Evolutionary conservation across 2,329 filamentous ascomycete genomes (phyloP), one percentile per base, ranked within the genome.

Genomic region (Calonectria pseudoreteaudii): DNA sequence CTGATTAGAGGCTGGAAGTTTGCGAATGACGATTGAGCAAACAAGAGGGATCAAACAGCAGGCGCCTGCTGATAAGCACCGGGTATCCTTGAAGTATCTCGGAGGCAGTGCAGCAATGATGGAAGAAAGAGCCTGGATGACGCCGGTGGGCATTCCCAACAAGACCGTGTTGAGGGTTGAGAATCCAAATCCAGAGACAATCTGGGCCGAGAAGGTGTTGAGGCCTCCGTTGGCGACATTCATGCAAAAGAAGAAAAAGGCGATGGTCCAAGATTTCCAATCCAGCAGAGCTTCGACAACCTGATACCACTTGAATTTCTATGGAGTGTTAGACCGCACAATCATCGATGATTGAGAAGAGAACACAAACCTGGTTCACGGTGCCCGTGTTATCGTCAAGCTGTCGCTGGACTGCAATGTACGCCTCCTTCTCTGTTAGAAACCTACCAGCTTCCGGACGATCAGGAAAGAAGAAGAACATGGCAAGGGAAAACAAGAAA

Each of bases 211-310:
- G 50, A 75, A 74, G 2, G 72, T 73, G 23, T 70, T 72, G 38
- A 79, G 64, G 28, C 90, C 90, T 36, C 89, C 89, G 74, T 91
- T 91, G 36, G 90, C 89, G 36, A 91, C 90, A 79, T 88, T 86
- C 23, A 85, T 87, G 9, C 87, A 80, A 4, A 91, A 76, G n/a
- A 86, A 84, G 31, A 91, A 85, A 7, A 83, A 84, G 72, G 89
- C 86, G 52, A 91, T 83, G 34, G 90, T 82, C 88, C 88, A 91
- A 0, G 88, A 89, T 80, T 91, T 90, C 11, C 87, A 87, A 75
- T 90, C 90, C 3, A 82, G 70, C 0, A 91, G 78, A 53, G 87
- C 88, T 79, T 91, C 89, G 7, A 81, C 64, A 41, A 85, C 82
- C 79, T 91, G 90, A 8, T 85, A 81, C 84, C 86, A 86, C 56